Percentiles rank a stretch among this genome's conserved stretches.
Conservation (phyloP, 768 basidiomycete species). For the Auriscalpium orientale region DNA sequence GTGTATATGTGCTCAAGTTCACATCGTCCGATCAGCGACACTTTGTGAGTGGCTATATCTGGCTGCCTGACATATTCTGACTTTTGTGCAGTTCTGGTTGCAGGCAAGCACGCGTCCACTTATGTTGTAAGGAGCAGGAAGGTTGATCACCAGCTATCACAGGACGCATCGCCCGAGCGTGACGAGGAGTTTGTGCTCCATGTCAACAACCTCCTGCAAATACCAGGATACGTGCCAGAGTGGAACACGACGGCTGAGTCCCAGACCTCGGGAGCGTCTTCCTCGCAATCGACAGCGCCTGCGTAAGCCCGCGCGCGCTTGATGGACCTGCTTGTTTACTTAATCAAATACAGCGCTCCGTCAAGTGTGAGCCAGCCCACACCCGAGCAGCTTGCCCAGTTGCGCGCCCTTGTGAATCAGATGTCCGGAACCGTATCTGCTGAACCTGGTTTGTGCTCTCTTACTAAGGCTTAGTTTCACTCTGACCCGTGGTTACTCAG, state of each 20-base stretch:
- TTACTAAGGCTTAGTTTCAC: not conserved
- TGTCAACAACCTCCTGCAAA: slow-evolving; percentile 61
- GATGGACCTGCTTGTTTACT: no score
- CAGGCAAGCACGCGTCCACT: slow-evolving; percentile 42
- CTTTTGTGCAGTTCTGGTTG: slow-evolving; percentile 65
- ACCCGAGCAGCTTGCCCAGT: slow-evolving; percentile 60
- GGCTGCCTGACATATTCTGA: slow-evolving; percentile 1
- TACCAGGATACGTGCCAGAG: slow-evolving; percentile 52
- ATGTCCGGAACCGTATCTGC: slow-evolving; percentile 30
- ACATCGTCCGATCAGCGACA: slow-evolving; percentile 83
- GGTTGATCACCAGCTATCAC: not conserved
- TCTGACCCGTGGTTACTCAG: slow-evolving; percentile 23
- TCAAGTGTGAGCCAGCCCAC: slow-evolving; percentile 24
- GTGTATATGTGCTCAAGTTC: slow-evolving; percentile 87
- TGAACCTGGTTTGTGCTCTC: slow-evolving; percentile 26
- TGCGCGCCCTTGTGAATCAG: slow-evolving; percentile 41
- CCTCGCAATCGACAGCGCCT: slow-evolving; percentile 21
- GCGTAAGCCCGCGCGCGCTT: no score
- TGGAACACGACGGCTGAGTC: slow-evolving; percentile 41
- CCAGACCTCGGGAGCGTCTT: slow-evolving; percentile 36
- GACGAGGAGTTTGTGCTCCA: slow-evolving; percentile 71
- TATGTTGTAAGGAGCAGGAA: not conserved
- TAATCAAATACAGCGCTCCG: no score
- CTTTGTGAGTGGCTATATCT: slow-evolving; percentile 49
- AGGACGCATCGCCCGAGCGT: slow-evolving; percentile 62